These are phyloP conservation scores for Pugionium cornutum DNA, from an alignment of 345 rosid species.

Conservation along the genomic window DNA sequence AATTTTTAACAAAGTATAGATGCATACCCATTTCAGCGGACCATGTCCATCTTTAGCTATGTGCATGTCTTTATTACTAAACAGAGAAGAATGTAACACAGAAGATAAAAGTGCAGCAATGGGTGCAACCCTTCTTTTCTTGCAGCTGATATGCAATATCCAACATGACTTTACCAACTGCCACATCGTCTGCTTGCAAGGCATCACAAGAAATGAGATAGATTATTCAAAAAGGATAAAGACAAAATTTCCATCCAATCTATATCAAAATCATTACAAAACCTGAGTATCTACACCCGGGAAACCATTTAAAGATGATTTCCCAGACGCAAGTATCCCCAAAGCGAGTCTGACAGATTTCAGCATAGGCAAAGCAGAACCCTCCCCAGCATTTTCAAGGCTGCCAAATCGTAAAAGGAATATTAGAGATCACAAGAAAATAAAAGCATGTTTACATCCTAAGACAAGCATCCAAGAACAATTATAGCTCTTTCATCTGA, in stretches of 20 bases:
- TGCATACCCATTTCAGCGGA: conserved; percentile 87
- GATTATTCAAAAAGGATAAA: neutral
- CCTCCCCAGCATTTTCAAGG: conserved; percentile 96
- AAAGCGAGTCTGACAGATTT: conserved; percentile 73
- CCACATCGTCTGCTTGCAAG: conserved; percentile 76
- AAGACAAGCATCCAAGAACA: neutral
- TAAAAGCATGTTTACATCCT: conserved; percentile 6
- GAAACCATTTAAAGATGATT: conserved; percentile 50
- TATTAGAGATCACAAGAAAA: neutral
- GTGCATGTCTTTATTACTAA: conserved; percentile 72
- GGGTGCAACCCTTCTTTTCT: conserved; percentile 88
- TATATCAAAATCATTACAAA: conserved; percentile 7
- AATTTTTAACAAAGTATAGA: conserved; percentile 26
- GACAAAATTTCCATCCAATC: conserved; percentile 9
- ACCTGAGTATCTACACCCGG: conserved; percentile 73
- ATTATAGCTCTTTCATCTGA: neutral
- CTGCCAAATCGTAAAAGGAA: conserved; percentile 48
- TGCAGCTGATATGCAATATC: conserved; percentile 86
- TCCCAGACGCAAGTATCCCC: conserved; percentile 61
- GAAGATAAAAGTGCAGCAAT: conserved; percentile 89
- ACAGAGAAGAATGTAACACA: conserved; percentile 74
- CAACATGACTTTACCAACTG: conserved; percentile 81
- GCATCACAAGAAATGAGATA: conserved; percentile 16
- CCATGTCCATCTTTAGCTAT: conserved; percentile 52
- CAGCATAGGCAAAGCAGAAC: conserved; percentile 81